phyloP scores from a whole-genome alignment of 345 rosid genomes.

The Firmiana major region DNA sequence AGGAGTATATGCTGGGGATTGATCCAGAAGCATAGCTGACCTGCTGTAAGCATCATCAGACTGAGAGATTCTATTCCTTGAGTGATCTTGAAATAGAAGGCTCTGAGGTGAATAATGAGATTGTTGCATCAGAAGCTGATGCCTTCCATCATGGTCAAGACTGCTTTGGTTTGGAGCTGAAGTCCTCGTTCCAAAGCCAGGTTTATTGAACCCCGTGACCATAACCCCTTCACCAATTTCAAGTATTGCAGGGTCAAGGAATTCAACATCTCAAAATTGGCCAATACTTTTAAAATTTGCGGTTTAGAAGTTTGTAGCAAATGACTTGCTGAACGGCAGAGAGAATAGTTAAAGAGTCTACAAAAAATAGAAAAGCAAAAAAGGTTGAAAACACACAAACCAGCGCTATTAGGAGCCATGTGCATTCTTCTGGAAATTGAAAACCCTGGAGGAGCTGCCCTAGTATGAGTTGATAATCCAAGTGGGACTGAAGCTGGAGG shows the following conservation, averaged over 20 bases:
- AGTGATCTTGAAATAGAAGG: constrained; percentile 16
- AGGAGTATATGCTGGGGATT: constrained; percentile 23
- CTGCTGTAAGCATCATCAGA: constrained; percentile 23
- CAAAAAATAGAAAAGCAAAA: neutral
- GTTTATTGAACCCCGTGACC: constrained; percentile 24
- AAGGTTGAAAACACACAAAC: constrained; percentile 20
- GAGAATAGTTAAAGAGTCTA: neutral
- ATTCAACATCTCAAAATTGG: constrained; percentile 30
- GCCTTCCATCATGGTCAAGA: constrained; percentile 36
- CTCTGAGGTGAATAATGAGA: constrained; percentile 39
- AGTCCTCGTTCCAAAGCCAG: constrained; percentile 30
- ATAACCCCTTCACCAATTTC: constrained; percentile 37
- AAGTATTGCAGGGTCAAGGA: constrained; percentile 48
- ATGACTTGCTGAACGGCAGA: constrained; percentile 32
- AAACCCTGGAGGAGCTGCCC: constrained; percentile 60
- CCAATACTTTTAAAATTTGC: constrained; percentile 24
- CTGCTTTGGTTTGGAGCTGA: constrained; percentile 18
- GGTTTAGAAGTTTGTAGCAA: constrained; percentile 26
- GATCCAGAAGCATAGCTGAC: constrained; percentile 30
- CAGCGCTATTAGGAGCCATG: constrained; percentile 32
- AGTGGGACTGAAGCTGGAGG: constrained; percentile 48
- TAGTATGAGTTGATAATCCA: constrained; percentile 48
- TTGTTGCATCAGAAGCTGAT: constrained; percentile 30
- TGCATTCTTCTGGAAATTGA: constrained; percentile 39
- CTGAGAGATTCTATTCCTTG: constrained; percentile 35